Conservation (phyloP, 345 rosid genomes). For the Limnanthes douglasii region DNA sequence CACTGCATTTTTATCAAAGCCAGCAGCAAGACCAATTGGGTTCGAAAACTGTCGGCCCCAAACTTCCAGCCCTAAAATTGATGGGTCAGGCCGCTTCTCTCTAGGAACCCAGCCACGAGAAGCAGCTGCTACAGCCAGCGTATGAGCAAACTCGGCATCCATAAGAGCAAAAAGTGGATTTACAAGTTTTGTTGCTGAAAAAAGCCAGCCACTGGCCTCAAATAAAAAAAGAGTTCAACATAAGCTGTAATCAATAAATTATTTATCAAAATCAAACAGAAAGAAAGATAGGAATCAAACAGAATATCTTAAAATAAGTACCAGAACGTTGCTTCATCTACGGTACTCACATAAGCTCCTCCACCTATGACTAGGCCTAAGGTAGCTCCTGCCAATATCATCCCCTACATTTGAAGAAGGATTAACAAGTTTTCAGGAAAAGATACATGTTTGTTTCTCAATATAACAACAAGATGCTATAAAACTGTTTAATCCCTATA, state of each 20-base stretch:
- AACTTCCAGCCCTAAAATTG: conserved; percentile 68
- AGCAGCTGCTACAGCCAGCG: conserved; percentile 80
- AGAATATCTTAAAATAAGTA: conserved; percentile 15
- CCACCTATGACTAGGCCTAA: conserved; percentile 74
- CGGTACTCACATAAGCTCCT: conserved; percentile 93
- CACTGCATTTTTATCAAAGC: conserved; percentile 96
- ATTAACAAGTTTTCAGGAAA: too few species aligned
- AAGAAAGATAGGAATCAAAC: background rate
- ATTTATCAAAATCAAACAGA: conserved; percentile 4
- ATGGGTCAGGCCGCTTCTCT: conserved; percentile 82
- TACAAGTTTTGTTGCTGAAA: conserved; percentile 80
- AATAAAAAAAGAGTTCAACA: background rate
- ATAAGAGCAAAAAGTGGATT: conserved; percentile 91
- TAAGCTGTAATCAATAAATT: background rate
- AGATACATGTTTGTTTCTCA: background rate
- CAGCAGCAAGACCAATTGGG: conserved; percentile 96
- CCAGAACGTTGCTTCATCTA: conserved; percentile 99
- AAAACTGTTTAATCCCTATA: background rate
- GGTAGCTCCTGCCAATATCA: conserved; percentile 71
- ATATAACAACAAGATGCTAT: background rate
- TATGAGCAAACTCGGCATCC: conserved; percentile 90
- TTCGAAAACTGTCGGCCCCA: conserved; percentile 97
- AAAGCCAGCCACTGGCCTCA: conserved; percentile 74
- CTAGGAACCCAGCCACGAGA: conserved; percentile 96
- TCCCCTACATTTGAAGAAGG: conserved; percentile 40